These are phyloP conservation scores for Aureobasidium sp. DNA, from an alignment of 2,329 filamentous ascomycete genomes.

Conservation along the genomic window DNA sequence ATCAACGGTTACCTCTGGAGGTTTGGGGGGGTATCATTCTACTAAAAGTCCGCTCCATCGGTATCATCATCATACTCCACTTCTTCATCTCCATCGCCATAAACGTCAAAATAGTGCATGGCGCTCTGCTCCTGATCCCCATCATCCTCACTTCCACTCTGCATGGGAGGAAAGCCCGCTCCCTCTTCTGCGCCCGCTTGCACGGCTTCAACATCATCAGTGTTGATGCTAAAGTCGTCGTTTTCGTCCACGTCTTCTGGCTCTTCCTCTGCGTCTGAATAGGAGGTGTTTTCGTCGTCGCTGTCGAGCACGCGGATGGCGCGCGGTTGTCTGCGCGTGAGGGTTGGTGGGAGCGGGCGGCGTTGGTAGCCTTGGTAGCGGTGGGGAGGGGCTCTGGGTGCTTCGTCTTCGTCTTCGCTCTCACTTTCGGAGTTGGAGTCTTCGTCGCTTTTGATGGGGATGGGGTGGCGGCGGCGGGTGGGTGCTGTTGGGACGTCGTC, in stretches of 20 bases:
- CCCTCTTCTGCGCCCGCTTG: background rate
- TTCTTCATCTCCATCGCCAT: background rate
- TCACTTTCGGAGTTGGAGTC: background rate
- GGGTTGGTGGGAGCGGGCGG: no score
- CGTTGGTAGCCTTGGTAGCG: no score
- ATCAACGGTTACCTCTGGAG: no score
- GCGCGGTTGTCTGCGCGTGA: no score
- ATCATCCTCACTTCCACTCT: background rate
- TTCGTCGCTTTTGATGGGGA: background rate
- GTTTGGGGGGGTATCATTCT: no score
- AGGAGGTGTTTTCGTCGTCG: background rate
- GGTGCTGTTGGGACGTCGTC: background rate
- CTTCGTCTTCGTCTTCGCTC: background rate
- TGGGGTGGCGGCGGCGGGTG: background rate
- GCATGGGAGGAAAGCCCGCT: conserved; percentile 17
- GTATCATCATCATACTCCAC: background rate
- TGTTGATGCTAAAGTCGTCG: conserved; percentile 5
- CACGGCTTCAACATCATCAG: conserved; percentile 7
- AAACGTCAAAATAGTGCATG: background rate
- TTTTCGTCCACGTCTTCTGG: background rate
- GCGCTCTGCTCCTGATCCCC: background rate
- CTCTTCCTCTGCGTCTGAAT: background rate
- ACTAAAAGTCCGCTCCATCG: background rate
- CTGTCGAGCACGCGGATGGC: background rate
- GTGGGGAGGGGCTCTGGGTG: no score